phyloP scores from a whole-genome alignment of 805 yeast genomes.

The Zygoascus flipseniorum region DNA sequence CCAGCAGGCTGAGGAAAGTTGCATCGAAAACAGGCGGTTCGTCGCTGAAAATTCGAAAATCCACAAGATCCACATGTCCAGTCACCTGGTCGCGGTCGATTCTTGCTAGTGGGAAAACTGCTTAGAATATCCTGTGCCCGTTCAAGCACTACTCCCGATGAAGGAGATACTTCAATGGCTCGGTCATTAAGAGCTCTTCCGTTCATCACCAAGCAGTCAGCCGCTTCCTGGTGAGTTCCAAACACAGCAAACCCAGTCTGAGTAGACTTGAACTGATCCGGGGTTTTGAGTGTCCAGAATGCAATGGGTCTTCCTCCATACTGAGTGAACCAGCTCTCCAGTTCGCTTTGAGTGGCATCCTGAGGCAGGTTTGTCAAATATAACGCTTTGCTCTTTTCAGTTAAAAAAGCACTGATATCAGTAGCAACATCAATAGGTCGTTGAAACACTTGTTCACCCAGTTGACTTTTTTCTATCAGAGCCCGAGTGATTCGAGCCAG shows the following conservation, averaged over 20 bases:
- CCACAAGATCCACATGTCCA: slow-evolving; percentile 99
- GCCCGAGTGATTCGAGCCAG: slow-evolving; percentile 35
- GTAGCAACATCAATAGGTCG: slow-evolving; percentile 71
- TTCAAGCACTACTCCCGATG: slow-evolving; percentile 68
- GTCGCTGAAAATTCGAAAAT: slow-evolving; percentile 85
- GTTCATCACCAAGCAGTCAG: slow-evolving; percentile 66
- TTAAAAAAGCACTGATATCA: slow-evolving; percentile 57
- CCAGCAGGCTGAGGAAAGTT: slow-evolving; percentile 60
- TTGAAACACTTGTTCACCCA: slow-evolving; percentile 31
- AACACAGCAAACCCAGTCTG: slow-evolving; percentile 80
- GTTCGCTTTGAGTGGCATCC: slow-evolving; percentile 84
- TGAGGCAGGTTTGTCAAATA: slow-evolving; percentile 72
- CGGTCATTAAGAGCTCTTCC: slow-evolving; percentile 69
- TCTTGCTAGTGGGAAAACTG: slow-evolving; percentile 77
- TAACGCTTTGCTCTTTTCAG: slow-evolving; percentile 70
- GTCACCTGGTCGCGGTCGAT: slow-evolving; percentile 92
- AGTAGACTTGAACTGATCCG: slow-evolving; percentile 43
- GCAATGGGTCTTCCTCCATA: slow-evolving; percentile 81
- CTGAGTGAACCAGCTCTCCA: slow-evolving; percentile 86
- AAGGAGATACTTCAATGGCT: slow-evolving; percentile 79
- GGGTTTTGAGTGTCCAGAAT: slow-evolving; percentile 76
- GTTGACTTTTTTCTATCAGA: slow-evolving; percentile 1
- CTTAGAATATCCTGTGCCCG: slow-evolving; percentile 73
- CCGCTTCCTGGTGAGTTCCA: slow-evolving; percentile 77
- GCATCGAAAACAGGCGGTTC: slow-evolving; percentile 91